Evolutionary conservation across 805 yeast genomes (phyloP), one percentile per base, ranked within the genome.

Genomic region (Candida khao-thaluensis): DNA sequence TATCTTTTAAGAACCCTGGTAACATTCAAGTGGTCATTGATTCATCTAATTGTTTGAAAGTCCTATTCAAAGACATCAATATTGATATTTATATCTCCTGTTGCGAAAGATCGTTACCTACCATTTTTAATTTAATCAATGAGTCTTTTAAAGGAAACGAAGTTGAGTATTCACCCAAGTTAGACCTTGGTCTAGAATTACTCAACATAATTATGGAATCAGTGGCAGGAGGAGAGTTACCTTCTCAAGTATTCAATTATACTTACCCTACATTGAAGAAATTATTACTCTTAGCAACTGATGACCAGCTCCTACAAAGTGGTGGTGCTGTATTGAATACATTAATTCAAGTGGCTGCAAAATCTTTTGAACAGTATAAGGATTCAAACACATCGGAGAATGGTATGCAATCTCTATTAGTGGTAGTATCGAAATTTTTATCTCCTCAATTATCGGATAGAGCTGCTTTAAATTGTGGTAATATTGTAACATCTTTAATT

Each of bases 391-490:
- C 67, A 5, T 55, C 50, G 10, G 57, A 64, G 32, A 49, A 73
- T 1, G 87, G 86, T 0, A 60, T 76, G 38, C 71, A 79, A 12
- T 64, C 72, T 2, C 68, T 86, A n/a, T 62, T 93, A 12, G 69
- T 72, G 22, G 76, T 84, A 10, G 79, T 83, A 2, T 76, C 85
- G 3, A 80, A 80, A 51, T 76, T 88, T 37, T 69, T 91, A 22
- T 77, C 85, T 1, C 86, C 95, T 1, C 69, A 71, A 6, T 66
- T 85, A 41, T 74, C 84, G 11, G 97, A 89, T 49, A 76, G 83
- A 30, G 96, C 95, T 0, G 90, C 95, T 1, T 71, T 81, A 61
- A 82, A 85, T 42, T 76, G 86, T 30, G 97, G 91, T 9, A 64
- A 72, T 6, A 73, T 85, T 16, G 79, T 85, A 2, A 68, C 76